Evolutionary conservation across 164 flowering plant species (phyloP).

Genomic region (Nelumbo lutea): DNA sequence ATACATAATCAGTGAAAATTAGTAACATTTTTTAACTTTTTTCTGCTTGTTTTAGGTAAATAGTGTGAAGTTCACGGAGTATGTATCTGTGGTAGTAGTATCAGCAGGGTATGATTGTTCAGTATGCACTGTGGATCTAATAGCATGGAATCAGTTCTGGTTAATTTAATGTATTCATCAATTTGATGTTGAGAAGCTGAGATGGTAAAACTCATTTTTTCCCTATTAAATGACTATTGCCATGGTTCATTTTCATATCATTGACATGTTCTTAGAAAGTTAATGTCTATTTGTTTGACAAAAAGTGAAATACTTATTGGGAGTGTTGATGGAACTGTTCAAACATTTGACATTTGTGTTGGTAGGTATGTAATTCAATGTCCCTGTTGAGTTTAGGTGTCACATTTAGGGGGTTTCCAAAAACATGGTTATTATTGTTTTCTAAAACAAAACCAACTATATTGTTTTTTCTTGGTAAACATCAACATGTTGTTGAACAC

Average conservation of each 20-base stretch:
- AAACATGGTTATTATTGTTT: too few species aligned
- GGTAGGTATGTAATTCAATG: constrained; percentile 68
- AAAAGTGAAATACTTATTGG: constrained; percentile 91
- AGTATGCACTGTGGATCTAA: constrained; percentile 88
- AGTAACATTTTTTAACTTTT: neutral
- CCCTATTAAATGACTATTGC: neutral
- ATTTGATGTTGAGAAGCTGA: neutral
- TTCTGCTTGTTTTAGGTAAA: constrained; percentile 55
- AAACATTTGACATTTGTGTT: constrained; percentile 89
- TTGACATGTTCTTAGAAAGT: constrained; percentile 78
- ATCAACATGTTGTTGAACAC: too few species aligned
- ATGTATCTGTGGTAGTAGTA: constrained; percentile 64
- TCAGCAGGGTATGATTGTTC: constrained; percentile 96
- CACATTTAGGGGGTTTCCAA: neutral
- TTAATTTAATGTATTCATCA: constrained; percentile 13
- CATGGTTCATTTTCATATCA: constrained; percentile 46
- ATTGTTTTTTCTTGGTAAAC: too few species aligned
- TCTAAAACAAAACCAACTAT: too few species aligned
- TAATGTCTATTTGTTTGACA: constrained; percentile 83
- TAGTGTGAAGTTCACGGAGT: constrained; percentile 88
- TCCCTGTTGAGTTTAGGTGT: neutral
- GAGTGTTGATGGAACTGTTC: constrained; percentile 95
- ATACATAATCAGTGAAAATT: neutral
- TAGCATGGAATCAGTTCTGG: constrained; percentile 95
- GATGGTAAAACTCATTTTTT: neutral